phyloP scores from a whole-genome alignment of 2,329 filamentous ascomycete genomes.

The Alternaria angustiovoidea region DNA sequence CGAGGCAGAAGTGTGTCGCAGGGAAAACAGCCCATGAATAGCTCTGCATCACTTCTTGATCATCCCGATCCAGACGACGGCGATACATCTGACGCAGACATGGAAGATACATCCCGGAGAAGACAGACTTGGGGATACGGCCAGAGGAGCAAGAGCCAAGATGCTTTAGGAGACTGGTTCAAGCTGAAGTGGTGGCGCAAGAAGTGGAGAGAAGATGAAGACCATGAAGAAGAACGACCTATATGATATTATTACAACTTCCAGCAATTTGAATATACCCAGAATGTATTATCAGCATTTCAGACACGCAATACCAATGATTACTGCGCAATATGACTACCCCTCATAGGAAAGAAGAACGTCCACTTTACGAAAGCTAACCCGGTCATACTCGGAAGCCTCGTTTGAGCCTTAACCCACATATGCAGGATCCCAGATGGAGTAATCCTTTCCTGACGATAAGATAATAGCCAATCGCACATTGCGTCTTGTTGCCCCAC shows the following conservation, averaged over 20 bases:
- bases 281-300: slow-evolving; percentile 4
- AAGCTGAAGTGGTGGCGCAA: slow-evolving; percentile 51
- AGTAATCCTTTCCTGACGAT: slow-evolving; percentile 12
- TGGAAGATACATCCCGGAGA: slow-evolving; percentile 22
- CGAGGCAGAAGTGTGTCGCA: slow-evolving; percentile 36
- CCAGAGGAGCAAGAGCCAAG: slow-evolving; percentile 30
- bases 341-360: neutral
- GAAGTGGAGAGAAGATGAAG: slow-evolving; percentile 38
- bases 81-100: slow-evolving; percentile 41
- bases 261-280: slow-evolving; percentile 16
- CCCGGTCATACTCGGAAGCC: neutral
- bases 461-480: slow-evolving; percentile 2
- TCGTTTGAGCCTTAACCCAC: neutral
- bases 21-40: slow-evolving; percentile 39
- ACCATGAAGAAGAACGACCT: slow-evolving; percentile 19
- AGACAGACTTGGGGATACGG: slow-evolving; percentile 40
- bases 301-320: neutral
- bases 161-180: slow-evolving; percentile 47
- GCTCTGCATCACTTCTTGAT: slow-evolving; percentile 33
- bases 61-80: slow-evolving; percentile 43
- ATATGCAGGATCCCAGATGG: slow-evolving; percentile 3
- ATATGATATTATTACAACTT: slow-evolving; percentile 18
- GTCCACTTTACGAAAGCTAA: neutral
- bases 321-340: neutral
- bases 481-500: neutral